phyloP scores from a whole-genome alignment of 805 yeast genomes.

The Metschnikowia dekortorum region DNA sequence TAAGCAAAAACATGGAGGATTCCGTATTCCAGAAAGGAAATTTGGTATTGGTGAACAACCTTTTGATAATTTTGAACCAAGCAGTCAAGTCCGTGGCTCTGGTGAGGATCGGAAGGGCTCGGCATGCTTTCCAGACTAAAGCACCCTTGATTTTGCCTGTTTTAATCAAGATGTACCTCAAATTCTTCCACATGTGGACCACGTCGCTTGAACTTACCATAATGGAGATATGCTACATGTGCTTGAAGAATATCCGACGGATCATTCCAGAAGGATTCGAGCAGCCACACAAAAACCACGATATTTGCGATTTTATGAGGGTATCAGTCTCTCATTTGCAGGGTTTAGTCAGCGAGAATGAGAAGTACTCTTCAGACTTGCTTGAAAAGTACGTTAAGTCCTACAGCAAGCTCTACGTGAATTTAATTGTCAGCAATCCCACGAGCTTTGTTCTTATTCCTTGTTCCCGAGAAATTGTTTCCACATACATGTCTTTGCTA shows the following conservation, averaged over 20 bases:
- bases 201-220: conserved; percentile 43
- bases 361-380: conserved; percentile 41
- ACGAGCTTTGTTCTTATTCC: conserved; percentile 69
- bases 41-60: conserved; percentile 54
- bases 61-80: conserved; percentile 68
- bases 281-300: conserved; percentile 56
- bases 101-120: conserved; percentile 79
- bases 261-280: conserved; percentile 74
- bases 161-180: conserved; percentile 54
- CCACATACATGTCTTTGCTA: conserved; percentile 55
- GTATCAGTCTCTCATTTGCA: conserved; percentile 57
- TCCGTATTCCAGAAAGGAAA: conserved; percentile 40
- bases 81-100: conserved; percentile 67
- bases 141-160: conserved; percentile 60
- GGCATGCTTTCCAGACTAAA: conserved; percentile 70
- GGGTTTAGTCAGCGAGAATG: conserved; percentile 50
- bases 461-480: conserved; percentile 55
- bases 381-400: conserved; percentile 72
- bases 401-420: conserved; percentile 67
- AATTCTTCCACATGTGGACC: conserved; percentile 63
- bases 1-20: conserved; percentile 43
- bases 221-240: conserved; percentile 72
- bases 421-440: conserved; percentile 56
- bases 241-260: conserved; percentile 71
- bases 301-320: conserved; percentile 58